Conservation (phyloP, 2,329 filamentous ascomycete genomes). For the Cytospora piceicola region DNA sequence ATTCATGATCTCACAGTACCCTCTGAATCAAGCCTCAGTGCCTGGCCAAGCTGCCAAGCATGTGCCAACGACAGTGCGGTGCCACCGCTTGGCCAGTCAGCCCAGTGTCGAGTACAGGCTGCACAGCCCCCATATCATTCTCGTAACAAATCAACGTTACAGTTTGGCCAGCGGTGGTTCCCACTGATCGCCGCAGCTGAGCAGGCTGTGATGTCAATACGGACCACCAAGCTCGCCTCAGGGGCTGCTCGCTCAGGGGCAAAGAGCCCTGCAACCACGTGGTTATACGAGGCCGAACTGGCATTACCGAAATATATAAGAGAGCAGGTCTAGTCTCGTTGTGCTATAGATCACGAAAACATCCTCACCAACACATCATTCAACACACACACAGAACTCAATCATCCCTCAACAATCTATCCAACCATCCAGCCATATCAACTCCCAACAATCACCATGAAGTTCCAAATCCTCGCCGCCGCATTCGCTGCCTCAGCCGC, state of each 20-base stretch:
- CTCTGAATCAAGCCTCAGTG: background rate
- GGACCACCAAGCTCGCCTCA: background rate
- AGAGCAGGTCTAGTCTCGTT: slow-evolving; percentile 11
- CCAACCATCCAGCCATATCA: slow-evolving; percentile 3
- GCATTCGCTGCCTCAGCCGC: slow-evolving; percentile 41
- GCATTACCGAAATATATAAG: background rate
- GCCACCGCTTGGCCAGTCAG: background rate
- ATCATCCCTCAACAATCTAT: background rate
- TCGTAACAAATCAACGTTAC: background rate
- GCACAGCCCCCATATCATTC: background rate
- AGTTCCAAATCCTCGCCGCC: slow-evolving; percentile 62
- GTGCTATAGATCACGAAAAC: background rate
- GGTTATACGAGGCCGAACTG: background rate
- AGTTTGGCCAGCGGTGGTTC: no score
- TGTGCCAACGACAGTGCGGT: background rate
- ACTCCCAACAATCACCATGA: slow-evolving; percentile 35
- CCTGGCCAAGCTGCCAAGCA: no score
- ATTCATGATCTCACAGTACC: background rate
- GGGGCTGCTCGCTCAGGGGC: background rate
- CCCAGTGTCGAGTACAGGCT: background rate
- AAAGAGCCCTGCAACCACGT: background rate
- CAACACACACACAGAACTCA: background rate
- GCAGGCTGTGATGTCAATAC: background rate
- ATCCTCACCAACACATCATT: background rate
- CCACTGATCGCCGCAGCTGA: background rate